Conservation (phyloP, 192 early-diverging fungal genomes). For the Linnemannia elongata region DNA sequence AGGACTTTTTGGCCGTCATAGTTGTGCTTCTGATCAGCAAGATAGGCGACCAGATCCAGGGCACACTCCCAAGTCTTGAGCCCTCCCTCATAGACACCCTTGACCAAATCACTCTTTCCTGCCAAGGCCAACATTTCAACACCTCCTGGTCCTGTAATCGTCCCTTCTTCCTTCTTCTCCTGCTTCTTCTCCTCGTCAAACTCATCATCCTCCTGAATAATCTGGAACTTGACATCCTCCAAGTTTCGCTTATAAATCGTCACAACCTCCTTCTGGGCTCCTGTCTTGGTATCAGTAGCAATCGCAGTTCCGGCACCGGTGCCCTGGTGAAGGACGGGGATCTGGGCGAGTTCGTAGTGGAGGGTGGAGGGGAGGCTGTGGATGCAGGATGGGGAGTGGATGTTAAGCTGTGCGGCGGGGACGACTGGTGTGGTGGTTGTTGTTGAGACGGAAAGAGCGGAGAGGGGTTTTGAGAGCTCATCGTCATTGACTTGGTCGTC, state of each 20-base stretch:
- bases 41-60: slow-evolving; percentile 83
- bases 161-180: background rate
- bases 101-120: slow-evolving; percentile 81
- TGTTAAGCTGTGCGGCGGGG: slow-evolving; percentile 35
- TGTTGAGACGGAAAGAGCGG: slow-evolving; percentile 21
- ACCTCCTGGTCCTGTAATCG: slow-evolving; percentile 33
- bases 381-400: slow-evolving; percentile 29
- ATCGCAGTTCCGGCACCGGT: slow-evolving; percentile 38
- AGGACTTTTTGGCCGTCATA: slow-evolving; percentile 62
- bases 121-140: slow-evolving; percentile 62
- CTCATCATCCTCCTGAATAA: slow-evolving; percentile 77
- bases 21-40: slow-evolving; percentile 61
- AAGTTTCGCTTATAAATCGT: slow-evolving; percentile 79
- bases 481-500: slow-evolving; percentile 20
- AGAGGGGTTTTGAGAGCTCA: slow-evolving; percentile 28
- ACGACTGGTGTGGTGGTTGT: background rate
- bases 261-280: slow-evolving; percentile 34
- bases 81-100: slow-evolving; percentile 95
- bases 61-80: slow-evolving; percentile 99
- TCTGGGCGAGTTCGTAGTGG: slow-evolving; percentile 48
- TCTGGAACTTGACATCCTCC: slow-evolving; percentile 87
- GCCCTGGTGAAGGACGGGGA: slow-evolving; percentile 35
- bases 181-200: slow-evolving; percentile 22
- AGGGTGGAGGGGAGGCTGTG: slow-evolving; percentile 34
- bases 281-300: slow-evolving; percentile 25